phyloP scores from a whole-genome alignment of 257 asterid genomes.

The Coffea eugenioides region DNA sequence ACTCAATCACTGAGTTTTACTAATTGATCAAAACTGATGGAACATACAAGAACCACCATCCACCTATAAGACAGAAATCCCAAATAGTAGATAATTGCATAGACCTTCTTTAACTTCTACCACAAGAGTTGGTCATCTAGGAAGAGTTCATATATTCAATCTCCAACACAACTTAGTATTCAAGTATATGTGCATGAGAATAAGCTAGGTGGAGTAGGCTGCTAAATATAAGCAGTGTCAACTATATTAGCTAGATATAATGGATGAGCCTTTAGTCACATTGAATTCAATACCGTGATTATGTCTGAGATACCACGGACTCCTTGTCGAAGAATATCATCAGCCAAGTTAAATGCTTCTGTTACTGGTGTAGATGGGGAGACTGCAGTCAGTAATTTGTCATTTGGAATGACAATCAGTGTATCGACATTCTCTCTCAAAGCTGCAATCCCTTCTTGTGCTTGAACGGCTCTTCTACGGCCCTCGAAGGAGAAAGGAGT shows the following conservation, averaged over 20 bases:
- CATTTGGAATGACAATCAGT: conserved; percentile 91
- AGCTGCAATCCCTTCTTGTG: conserved; percentile 97
- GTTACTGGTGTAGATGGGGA: conserved; percentile 95
- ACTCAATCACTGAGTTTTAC: not conserved
- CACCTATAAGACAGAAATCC: conserved; percentile 4
- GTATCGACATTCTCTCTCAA: conserved; percentile 94
- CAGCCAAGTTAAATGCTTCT: conserved; percentile 97
- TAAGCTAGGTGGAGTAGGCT: not conserved
- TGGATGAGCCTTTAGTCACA: not conserved
- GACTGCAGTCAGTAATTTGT: conserved; percentile 80
- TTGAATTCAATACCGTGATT: conserved; percentile 61
- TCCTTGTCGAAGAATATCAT: conserved; percentile 95
- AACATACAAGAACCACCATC: not conserved
- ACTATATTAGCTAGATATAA: not conserved
- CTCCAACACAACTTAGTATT: not conserved
- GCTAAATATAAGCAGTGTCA: not conserved
- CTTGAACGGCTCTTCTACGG: conserved; percentile 90
- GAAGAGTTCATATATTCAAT: not conserved
- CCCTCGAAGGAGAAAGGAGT: conserved; percentile 98
- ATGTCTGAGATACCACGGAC: conserved; percentile 97
- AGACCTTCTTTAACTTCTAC: not conserved
- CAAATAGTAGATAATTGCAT: not conserved
- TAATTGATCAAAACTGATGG: not conserved
- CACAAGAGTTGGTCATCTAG: not conserved
- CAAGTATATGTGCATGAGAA: not conserved